A percentile compares a stretch with the other conserved stretches of the same genome.
phyloP scores from a whole-genome alignment of 176 grass and related monocot genomes.

The Chrysopogon serrulatus region DNA sequence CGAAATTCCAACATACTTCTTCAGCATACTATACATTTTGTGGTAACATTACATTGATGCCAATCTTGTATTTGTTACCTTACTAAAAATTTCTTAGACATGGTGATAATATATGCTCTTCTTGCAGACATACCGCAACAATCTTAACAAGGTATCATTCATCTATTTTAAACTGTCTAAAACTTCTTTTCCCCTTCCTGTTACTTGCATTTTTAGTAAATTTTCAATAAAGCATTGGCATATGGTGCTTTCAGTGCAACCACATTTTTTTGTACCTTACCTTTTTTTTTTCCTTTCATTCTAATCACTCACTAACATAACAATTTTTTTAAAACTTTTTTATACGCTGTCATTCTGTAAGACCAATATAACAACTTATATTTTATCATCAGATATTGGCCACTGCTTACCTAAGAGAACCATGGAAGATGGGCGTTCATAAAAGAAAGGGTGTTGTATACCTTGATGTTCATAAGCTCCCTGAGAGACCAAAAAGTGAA shows the following conservation, averaged over 20 bases:
- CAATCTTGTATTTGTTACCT: constrained; percentile 20
- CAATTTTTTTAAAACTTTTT: neutral
- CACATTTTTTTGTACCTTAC: neutral
- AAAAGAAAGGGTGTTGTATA: constrained; percentile 91
- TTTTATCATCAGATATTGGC: constrained; percentile 75
- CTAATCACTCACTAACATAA: neutral
- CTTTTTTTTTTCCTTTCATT: neutral
- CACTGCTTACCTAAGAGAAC: constrained; percentile 90
- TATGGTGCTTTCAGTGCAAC: constrained; percentile 18
- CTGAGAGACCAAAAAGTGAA: constrained; percentile 81
- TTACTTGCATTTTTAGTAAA: constrained; percentile 15
- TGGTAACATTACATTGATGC: constrained; percentile 53
- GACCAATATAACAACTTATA: neutral
- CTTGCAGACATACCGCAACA: constrained; percentile 95
- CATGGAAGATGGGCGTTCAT: constrained; percentile 99
- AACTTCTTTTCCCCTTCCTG: neutral
- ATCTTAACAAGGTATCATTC: constrained; percentile 94
- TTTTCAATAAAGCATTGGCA: neutral
- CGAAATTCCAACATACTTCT: constrained; percentile 71
- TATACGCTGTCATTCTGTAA: constrained; percentile 18
- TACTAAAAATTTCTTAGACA: constrained; percentile 11
- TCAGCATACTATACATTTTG: constrained; percentile 98
- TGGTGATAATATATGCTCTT: constrained; percentile 45
- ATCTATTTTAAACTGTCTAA: neutral
- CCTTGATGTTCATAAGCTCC: constrained; percentile 97